These are phyloP conservation scores for Acorus calamus DNA, from an alignment of 106 monocot genomes.

Conservation along the genomic window DNA sequence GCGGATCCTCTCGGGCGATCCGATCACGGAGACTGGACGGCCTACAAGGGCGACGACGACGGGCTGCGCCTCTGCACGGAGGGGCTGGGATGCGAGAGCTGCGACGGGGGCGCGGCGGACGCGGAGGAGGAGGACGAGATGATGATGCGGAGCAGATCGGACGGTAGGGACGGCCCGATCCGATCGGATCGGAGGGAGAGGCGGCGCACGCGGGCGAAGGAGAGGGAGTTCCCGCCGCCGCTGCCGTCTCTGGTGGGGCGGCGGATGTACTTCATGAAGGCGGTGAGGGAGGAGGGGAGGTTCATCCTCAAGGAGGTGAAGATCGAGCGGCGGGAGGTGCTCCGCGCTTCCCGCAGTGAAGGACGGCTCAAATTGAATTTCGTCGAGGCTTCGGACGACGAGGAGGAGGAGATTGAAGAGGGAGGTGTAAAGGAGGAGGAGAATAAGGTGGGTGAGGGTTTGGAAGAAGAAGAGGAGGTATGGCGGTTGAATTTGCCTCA, in stretches of 20 bases:
- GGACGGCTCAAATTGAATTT: constrained; percentile 37
- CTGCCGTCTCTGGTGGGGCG: constrained; percentile 22
- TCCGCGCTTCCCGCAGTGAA: constrained; percentile 32
- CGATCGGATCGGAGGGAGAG: not conserved
- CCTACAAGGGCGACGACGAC: not conserved
- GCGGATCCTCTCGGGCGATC: not conserved
- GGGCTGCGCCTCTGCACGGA: constrained; percentile 19
- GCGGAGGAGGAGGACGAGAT: not conserved
- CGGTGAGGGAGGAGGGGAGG: constrained; percentile 24
- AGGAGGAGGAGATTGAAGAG: not conserved
- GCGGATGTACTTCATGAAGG: constrained; percentile 23
- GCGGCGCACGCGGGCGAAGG: not conserved
- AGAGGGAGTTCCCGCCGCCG: constrained; percentile 29
- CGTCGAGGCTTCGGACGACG: not conserved
- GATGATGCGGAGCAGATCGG: not conserved
- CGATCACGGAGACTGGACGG: not conserved
- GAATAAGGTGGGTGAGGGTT: not conserved
- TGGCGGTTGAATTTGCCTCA: no score
- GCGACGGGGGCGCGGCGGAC: not conserved
- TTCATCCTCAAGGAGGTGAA: constrained; percentile 26
- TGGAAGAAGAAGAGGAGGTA: not conserved
- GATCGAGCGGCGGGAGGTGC: constrained; percentile 41
- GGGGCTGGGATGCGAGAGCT: constrained; percentile 24
- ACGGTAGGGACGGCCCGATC: not conserved
- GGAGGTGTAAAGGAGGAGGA: not conserved